Percentiles rank a stretch among this genome's conserved stretches.
Conservation (phyloP, 371 early-diverging fungal species). For the Apophysomyces elegans region DNA sequence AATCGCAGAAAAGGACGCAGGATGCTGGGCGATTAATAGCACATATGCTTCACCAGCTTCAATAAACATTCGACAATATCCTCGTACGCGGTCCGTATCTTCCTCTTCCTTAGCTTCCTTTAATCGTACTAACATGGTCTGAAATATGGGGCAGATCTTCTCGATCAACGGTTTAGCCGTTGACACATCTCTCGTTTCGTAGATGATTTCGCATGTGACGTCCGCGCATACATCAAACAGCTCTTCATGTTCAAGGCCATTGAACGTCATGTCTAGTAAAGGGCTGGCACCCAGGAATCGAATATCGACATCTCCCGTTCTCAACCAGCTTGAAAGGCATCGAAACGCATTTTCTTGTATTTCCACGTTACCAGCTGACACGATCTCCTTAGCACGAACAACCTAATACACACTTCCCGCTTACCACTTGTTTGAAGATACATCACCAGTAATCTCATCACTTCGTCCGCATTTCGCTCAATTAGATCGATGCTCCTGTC, state of each 20-base stretch:
- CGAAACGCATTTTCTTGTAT: constrained; percentile 69
- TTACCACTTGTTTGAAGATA: constrained; percentile 73
- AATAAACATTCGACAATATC: constrained; percentile 80
- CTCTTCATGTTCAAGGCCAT: constrained; percentile 65
- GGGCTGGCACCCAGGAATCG: constrained; percentile 66
- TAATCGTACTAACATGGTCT: constrained; percentile 57
- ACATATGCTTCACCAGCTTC: constrained; percentile 88
- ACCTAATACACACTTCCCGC: constrained; percentile 7
- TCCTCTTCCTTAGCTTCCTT: constrained; percentile 44
- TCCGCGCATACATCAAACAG: constrained; percentile 88
- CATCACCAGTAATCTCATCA: constrained; percentile 66
- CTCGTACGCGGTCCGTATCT: constrained; percentile 60
- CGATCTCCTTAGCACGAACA: constrained; percentile 2
- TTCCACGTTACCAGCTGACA: constrained; percentile 48
- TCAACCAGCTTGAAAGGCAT: constrained; percentile 86
- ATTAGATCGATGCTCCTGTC: constrained; percentile 63
- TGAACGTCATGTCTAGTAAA: constrained; percentile 76
- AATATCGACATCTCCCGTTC: constrained; percentile 80
- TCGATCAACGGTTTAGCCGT: constrained; percentile 61
- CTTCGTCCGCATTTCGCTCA: constrained; percentile 64
- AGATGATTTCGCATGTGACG: constrained; percentile 80
- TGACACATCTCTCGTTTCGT: constrained; percentile 70
- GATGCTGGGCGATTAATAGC: constrained; percentile 65
- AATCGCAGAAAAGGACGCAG: constrained; percentile 65
- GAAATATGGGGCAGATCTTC: constrained; percentile 59